phyloP scores from a whole-genome alignment of 768 basidiomycete species.

The Sutorius australiensis region DNA sequence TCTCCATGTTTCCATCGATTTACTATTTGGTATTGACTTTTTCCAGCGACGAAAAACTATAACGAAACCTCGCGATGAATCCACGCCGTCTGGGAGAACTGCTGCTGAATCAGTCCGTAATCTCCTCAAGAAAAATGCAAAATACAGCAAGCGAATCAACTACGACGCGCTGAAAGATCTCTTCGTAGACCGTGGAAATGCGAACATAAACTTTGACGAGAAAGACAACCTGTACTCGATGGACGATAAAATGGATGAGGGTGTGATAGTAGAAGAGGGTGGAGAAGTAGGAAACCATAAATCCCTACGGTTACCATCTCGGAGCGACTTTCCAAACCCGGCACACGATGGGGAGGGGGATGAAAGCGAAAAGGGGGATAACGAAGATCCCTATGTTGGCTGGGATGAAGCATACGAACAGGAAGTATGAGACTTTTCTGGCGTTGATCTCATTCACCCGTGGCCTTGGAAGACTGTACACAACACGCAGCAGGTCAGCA shows the following conservation, averaged over 20 bases:
- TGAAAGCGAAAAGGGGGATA: conserved; percentile 40
- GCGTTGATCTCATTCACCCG: not conserved
- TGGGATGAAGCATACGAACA: conserved; percentile 66
- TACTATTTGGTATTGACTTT: conserved; percentile 5
- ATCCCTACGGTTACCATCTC: conserved; percentile 33
- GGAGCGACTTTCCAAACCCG: not conserved
- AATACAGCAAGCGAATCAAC: conserved; percentile 91
- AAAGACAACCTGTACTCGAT: conserved; percentile 52
- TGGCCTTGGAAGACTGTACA: not conserved
- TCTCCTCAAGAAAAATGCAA: conserved; percentile 79
- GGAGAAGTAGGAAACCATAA: conserved; percentile 31
- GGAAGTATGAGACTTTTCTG: conserved; percentile 42
- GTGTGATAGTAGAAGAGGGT: conserved; percentile 37
- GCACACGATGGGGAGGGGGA: conserved; percentile 24
- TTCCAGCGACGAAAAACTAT: conserved; percentile 64
- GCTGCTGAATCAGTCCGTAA: conserved; percentile 35
- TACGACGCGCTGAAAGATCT: conserved; percentile 84
- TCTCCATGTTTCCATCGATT: conserved; percentile 11
- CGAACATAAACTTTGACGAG: conserved; percentile 34
- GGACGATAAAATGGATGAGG: conserved; percentile 46
- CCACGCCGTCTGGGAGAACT: conserved; percentile 44
- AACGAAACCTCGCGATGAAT: conserved; percentile 68
- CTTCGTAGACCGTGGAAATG: conserved; percentile 46
- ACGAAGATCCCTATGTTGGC: conserved; percentile 29
- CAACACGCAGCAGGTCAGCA: not conserved